A percentile compares a stretch with the other conserved stretches of the same genome.
phyloP scores from a whole-genome alignment of 2,329 filamentous ascomycete genomes.

The Ophiocordyceps camponoti-floridani region DNA sequence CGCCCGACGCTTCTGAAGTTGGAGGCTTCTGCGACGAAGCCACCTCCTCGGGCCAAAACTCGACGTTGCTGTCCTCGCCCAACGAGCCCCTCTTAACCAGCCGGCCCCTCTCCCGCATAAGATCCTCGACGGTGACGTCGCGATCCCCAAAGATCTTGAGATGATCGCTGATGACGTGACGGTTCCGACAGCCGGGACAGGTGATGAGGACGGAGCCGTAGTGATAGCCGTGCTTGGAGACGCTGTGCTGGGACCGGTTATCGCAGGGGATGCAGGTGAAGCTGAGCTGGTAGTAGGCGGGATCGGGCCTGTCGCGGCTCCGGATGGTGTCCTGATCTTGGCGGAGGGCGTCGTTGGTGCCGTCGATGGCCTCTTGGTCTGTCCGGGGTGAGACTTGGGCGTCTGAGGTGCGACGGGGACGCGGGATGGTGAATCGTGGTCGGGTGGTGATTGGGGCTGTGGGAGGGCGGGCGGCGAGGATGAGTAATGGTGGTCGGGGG shows the following conservation, averaged over 20 bases:
- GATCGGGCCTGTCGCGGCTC: background rate
- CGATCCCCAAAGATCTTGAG: constrained; percentile 59
- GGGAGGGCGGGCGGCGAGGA: background rate
- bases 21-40: background rate
- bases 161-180: constrained; percentile 87
- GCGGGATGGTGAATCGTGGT: background rate
- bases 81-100: constrained; percentile 54
- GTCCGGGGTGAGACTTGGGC: background rate
- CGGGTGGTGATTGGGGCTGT: background rate
- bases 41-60: constrained; percentile 76
- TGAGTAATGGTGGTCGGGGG: background rate
- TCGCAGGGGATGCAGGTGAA: constrained; percentile 87
- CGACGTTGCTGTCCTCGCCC: constrained; percentile 66
- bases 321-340: background rate
- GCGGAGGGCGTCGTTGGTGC: background rate
- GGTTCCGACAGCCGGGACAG: constrained; percentile 70
- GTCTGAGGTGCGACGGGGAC: background rate
- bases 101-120: constrained; percentile 60
- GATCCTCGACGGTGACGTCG: constrained; percentile 53
- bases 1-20: constrained; percentile 2
- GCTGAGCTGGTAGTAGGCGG: constrained; percentile 64
- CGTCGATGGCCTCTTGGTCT: background rate
- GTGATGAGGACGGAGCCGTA: constrained; percentile 74
- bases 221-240: constrained; percentile 94
- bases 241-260: constrained; percentile 60